Evolutionary conservation across 2,329 filamentous ascomycete genomes (phyloP).

Genomic region (Aspergillus pseudoterreus): DNA sequence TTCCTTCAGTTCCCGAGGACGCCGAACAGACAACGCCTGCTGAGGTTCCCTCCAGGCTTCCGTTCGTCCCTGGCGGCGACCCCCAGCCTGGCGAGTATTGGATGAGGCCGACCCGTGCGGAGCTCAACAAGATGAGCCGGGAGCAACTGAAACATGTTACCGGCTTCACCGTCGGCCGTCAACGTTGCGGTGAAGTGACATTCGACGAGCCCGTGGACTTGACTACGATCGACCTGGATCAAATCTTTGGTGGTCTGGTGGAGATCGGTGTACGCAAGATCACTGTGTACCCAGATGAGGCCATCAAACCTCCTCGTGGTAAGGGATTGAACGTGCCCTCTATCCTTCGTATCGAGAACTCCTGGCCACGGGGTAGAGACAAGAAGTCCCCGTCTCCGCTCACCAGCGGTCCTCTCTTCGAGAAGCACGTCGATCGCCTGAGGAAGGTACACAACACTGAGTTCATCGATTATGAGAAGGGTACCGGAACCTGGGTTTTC

Average conservation of each 20-base stretch:
- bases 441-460: constrained; percentile 74
- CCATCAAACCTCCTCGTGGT: constrained; percentile 76
- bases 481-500: constrained; percentile 86
- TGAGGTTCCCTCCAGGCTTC: constrained; percentile 27
- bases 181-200: constrained; percentile 73
- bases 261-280: constrained; percentile 72
- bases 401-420: constrained; percentile 62
- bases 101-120: constrained; percentile 72
- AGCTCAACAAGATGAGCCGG: constrained; percentile 75
- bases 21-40: constrained; percentile 37
- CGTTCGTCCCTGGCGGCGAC: constrained; percentile 36
- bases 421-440: constrained; percentile 77
- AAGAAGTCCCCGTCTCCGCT: constrained; percentile 54
- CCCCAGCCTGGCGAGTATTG: constrained; percentile 74
- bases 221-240: constrained; percentile 71
- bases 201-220: constrained; percentile 84
- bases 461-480: constrained; percentile 74
- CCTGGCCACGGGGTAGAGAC: constrained; percentile 74
- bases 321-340: constrained; percentile 91
- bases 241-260: constrained; percentile 75
- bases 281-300: constrained; percentile 76
- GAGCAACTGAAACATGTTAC: constrained; percentile 71
- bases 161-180: constrained; percentile 76
- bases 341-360: constrained; percentile 82
- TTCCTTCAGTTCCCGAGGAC: constrained; percentile 71